Conservation (phyloP, 108 stramenopile genomes). For the Phaeodactylum tricornutum region DNA sequence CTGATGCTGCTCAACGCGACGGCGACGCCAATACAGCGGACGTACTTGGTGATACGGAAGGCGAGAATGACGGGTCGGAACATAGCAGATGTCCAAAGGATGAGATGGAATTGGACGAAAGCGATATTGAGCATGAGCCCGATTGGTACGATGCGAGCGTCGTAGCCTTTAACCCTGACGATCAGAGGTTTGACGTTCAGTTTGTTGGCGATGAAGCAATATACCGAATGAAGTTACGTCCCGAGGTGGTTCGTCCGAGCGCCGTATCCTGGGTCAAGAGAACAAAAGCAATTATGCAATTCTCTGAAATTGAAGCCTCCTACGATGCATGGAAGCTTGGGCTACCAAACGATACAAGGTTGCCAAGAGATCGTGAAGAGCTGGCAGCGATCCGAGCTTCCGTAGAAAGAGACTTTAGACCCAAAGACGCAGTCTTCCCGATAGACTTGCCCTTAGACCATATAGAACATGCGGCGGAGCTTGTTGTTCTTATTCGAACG, state of each 20-base stretch:
- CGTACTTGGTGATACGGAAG: not conserved
- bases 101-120: slow-evolving; percentile 4
- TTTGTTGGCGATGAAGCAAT: slow-evolving; percentile 57
- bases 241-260: slow-evolving; percentile 52
- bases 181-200: slow-evolving; percentile 30
- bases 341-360: no score
- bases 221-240: slow-evolving; percentile 44
- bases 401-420: slow-evolving; percentile 5
- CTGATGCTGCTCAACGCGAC: not conserved
- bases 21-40: not conserved
- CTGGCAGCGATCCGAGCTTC: no score
- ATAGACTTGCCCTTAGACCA: no score
- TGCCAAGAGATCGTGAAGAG: not conserved
- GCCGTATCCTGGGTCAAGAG: slow-evolving; percentile 57
- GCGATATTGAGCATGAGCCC: slow-evolving; percentile 10
- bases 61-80: no score
- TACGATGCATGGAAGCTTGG: not conserved
- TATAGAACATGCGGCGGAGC: no score
- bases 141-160: slow-evolving; percentile 80
- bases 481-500: no score
- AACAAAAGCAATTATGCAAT: slow-evolving; percentile 33
- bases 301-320: slow-evolving; percentile 2
- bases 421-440: no score
- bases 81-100: no score
- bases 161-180: slow-evolving; percentile 11